These are phyloP conservation scores for Ogataea naganishii DNA, from an alignment of 805 yeast genomes.

Conservation along the genomic window DNA sequence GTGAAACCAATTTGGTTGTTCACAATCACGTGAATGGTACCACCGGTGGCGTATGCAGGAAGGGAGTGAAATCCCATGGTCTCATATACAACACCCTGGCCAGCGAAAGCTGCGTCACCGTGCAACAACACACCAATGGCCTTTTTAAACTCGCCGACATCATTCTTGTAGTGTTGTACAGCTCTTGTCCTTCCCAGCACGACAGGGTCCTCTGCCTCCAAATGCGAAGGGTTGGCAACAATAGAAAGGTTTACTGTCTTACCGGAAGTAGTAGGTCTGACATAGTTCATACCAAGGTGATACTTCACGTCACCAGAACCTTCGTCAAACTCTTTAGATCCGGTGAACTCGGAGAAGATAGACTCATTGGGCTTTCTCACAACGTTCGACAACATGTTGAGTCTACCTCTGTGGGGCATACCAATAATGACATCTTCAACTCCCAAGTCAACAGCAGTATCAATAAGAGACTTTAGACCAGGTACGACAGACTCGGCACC, in stretches of 20 bases:
- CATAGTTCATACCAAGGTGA: slow-evolving; percentile 98
- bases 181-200: slow-evolving; percentile 98
- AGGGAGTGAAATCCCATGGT: slow-evolving; percentile 90
- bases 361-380: slow-evolving; percentile 98
- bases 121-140: slow-evolving; percentile 91
- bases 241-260: slow-evolving; percentile 89
- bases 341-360: slow-evolving; percentile 91
- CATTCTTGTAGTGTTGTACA: slow-evolving; percentile 83
- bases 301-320: slow-evolving; percentile 99
- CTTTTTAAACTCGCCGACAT: slow-evolving; percentile 72
- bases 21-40: slow-evolving; percentile 92
- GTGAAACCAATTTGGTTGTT: slow-evolving; percentile 99
- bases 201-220: slow-evolving; percentile 98
- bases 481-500: slow-evolving; percentile 97
- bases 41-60: slow-evolving; percentile 97
- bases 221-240: slow-evolving; percentile 98
- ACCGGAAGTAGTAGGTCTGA: slow-evolving; percentile 98
- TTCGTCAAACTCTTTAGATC: slow-evolving; percentile 83
- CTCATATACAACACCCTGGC: slow-evolving; percentile 98
- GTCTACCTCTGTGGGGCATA: slow-evolving; percentile 99
- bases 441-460: slow-evolving; percentile 85
- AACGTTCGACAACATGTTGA: slow-evolving; percentile 94
- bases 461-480: slow-evolving; percentile 93
- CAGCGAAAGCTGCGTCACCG: slow-evolving; percentile 99
- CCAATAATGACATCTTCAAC: slow-evolving; percentile 95